Evolutionary conservation across 176 grass and related monocot genomes (phyloP).

Genomic region (Dendrocalamus sinicus): DNA sequence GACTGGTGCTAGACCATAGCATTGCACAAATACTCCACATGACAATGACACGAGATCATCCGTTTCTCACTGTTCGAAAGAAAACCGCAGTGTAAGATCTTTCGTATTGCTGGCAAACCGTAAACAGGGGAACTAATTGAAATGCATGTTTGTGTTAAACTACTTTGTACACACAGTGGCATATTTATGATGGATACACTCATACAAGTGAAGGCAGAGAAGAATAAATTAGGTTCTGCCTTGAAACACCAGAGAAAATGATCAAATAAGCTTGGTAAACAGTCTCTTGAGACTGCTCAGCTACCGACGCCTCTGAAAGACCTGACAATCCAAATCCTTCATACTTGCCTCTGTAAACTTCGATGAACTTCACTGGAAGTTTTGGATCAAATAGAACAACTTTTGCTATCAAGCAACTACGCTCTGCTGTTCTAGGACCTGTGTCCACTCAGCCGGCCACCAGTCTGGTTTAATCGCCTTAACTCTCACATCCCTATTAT

Average conservation of each 20-base stretch:
- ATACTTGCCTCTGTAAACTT: background rate
- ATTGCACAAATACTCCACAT: background rate
- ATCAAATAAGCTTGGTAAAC: background rate
- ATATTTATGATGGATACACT: conserved; percentile 33
- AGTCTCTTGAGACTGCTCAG: background rate
- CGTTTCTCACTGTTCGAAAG: background rate
- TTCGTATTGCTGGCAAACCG: background rate
- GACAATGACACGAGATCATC: background rate
- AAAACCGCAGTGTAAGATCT: background rate
- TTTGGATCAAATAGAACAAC: background rate
- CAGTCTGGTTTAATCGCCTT: conserved; percentile 72
- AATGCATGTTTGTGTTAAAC: background rate
- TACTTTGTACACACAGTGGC: background rate
- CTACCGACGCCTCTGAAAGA: background rate
- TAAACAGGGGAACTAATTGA: background rate
- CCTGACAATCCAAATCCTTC: background rate
- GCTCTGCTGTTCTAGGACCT: conserved; percentile 50
- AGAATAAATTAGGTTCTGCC: conserved; percentile 11
- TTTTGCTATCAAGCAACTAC: conserved; percentile 36
- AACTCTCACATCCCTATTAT: conserved; percentile 52
- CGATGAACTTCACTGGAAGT: background rate
- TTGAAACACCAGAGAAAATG: background rate
- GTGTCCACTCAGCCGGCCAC: conserved; percentile 91
- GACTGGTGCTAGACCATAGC: background rate
- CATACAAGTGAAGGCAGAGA: conserved; percentile 16